Base-by-base conservation (phyloP, 192 early-diverging fungal genomes). In the Backusella macrospora region DNA sequence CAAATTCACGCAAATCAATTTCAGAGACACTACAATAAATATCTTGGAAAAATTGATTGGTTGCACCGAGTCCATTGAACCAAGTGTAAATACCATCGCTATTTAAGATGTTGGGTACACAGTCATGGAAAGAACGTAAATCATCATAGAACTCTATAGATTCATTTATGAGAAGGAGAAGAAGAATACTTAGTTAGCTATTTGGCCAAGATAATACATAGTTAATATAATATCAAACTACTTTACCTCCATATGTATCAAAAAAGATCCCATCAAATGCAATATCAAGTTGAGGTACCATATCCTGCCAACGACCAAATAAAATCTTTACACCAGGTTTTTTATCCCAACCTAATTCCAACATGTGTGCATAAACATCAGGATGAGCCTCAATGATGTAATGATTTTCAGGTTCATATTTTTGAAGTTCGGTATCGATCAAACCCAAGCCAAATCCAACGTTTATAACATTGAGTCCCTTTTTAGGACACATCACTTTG, bases 321-420 rank as follows among this genome's bases (percentile, higher is more conserved):
- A 96, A 70, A 62, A 98, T 94, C 48, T 85, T 87, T 34, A 97
- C 96, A 34, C 88, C 88, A 16, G 89, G 88, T 37, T 94, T 94
- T 62, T 91, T 90, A 82, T 93, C 90, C 97, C 96, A 97, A 9
- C 92, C 95, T 29, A 92, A 78, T 26, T 82, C 81, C 40, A 90
- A 65, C 95, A 98, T 98, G 65, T 93, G 87, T 38, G 86, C 87
- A 80, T 95, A 96, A 29, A 99, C 98, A 78, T 97, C 96, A 9
- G 98, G 96, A 71, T 99, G 98, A 1, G 98, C 98, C 80, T 99
- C 98, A 47, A 98, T 94, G 77, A 99, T 98, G 14, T 91, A 92
- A 78, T 99, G 98, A 29, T 81, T 76, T 6, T 74, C 72, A 2
- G 95, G 96, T 2, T 81, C 78, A 34, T 86, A 88, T 39, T 84